phyloP scores from a whole-genome alignment of 164 flowering plant species.

The Magnolia changhungtana region DNA sequence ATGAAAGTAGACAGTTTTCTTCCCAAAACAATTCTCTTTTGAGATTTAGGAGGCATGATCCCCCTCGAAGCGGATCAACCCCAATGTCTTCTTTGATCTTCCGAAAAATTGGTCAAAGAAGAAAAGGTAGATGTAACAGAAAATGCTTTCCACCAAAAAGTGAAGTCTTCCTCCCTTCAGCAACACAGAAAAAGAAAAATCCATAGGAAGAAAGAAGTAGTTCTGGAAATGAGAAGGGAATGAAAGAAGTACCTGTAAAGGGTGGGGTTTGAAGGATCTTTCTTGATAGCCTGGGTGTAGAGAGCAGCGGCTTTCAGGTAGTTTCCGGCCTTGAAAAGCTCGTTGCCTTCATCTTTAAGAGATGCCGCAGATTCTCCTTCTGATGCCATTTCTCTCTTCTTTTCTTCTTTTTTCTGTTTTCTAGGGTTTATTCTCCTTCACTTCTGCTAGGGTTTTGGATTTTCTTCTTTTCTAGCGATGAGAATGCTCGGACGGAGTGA shows the following conservation, averaged over 20 bases:
- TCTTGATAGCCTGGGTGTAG: constrained; percentile 89
- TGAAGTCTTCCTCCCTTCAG: neutral
- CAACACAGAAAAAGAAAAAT: neutral
- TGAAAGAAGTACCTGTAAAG: constrained; percentile 63
- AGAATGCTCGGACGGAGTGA: no score
- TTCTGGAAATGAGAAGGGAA: neutral
- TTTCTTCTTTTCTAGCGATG: no score
- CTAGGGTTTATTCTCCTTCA: neutral
- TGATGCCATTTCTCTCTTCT: constrained; percentile 3
- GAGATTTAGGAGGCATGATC: no score
- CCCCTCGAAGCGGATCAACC: no score
- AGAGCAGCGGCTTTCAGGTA: constrained; percentile 95
- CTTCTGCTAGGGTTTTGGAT: no score
- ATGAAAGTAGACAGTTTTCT: no score
- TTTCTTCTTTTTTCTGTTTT: neutral
- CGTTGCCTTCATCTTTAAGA: constrained; percentile 86
- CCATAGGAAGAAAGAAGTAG: neutral
- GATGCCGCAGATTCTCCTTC: constrained; percentile 23
- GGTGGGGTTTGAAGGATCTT: constrained; percentile 78
- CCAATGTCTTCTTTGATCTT: no score
- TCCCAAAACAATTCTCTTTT: no score
- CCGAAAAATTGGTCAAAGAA: no score
- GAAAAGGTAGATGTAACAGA: no score
- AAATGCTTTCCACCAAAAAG: no score
- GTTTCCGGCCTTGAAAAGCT: constrained; percentile 85